Evolutionary conservation across 2,329 filamentous ascomycete genomes (phyloP).

Genomic region (Capronia epimyces): DNA sequence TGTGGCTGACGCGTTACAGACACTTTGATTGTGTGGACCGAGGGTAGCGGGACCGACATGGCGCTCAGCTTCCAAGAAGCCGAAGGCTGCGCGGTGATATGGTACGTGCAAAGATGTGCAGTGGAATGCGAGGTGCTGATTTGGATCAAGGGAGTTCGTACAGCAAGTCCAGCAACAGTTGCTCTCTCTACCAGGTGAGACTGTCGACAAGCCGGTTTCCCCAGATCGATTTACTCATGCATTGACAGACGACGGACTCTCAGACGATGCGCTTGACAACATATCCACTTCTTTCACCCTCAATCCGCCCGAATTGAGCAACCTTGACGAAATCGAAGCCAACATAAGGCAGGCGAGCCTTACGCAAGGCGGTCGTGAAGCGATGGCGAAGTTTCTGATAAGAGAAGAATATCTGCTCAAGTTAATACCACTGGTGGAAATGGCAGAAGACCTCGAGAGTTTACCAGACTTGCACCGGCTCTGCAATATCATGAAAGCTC

Average conservation of each 20-base stretch:
- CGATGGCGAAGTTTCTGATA: constrained; percentile 80
- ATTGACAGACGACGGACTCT: constrained; percentile 69
- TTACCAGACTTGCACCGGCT: constrained; percentile 78
- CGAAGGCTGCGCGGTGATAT: constrained; percentile 87
- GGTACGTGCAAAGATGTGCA: constrained; percentile 51
- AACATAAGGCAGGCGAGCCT: constrained; percentile 74
- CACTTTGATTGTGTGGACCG: constrained; percentile 97
- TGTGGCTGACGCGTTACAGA: constrained; percentile 51
- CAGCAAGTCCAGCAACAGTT: constrained; percentile 75
- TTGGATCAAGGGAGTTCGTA: constrained; percentile 72
- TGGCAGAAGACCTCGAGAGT: constrained; percentile 88
- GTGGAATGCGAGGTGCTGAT: constrained; percentile 10
- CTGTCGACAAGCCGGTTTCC: constrained; percentile 3
- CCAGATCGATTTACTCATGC: constrained; percentile 2
- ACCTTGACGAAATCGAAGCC: constrained; percentile 76
- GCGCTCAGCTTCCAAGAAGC: constrained; percentile 96
- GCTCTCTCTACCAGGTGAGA: constrained; percentile 49
- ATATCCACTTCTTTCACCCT: constrained; percentile 64
- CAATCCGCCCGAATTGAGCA: constrained; percentile 72
- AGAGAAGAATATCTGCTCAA: constrained; percentile 80
- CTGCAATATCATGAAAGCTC: constrained; percentile 96
- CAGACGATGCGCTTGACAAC: constrained; percentile 76
- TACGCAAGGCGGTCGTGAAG: constrained; percentile 71
- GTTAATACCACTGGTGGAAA: constrained; percentile 75
- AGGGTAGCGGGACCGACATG: constrained; percentile 88